Percentiles rank a stretch among this genome's conserved stretches.
These are phyloP conservation scores for Kazachstania martiniae DNA, from an alignment of 805 yeast genomes.

Conservation along the genomic window DNA sequence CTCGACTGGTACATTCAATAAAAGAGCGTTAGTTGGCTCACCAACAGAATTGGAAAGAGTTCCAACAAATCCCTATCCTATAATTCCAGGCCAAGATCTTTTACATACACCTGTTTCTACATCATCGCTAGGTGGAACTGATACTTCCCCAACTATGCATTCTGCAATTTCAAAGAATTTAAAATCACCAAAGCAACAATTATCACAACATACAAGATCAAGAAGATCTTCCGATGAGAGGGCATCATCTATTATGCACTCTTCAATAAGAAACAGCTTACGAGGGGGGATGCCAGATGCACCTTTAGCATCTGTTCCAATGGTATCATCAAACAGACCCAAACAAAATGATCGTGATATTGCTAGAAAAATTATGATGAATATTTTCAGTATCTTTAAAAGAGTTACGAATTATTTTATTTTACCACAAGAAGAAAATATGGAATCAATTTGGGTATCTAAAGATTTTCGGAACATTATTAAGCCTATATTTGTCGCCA, in stretches of 20 bases:
- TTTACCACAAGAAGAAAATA: constrained; percentile 3
- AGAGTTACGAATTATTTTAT: constrained; percentile 11
- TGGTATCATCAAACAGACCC: background rate
- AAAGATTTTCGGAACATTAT: constrained; percentile 8
- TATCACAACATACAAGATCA: constrained; percentile 9
- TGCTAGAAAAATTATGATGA: constrained; percentile 15
- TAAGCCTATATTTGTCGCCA: constrained; percentile 29
- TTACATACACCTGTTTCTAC: background rate
- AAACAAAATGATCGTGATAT: constrained; percentile 7
- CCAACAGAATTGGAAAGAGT: too few species aligned
- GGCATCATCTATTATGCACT: constrained; percentile 3
- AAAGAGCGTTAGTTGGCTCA: too few species aligned
- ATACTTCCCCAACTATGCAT: background rate
- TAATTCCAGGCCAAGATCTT: too few species aligned
- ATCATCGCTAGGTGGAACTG: background rate
- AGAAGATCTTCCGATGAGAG: constrained; percentile 18
- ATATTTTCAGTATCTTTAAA: constrained; percentile 15
- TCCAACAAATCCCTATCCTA: too few species aligned
- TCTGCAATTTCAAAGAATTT: constrained; percentile 4
- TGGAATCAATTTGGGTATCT: constrained; percentile 5
- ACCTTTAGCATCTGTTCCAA: too few species aligned
- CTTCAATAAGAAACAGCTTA: background rate
- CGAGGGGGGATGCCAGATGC: too few species aligned
- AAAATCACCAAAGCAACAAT: constrained; percentile 10
- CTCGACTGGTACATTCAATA: too few species aligned